These are phyloP conservation scores for Auxenochlorella pyrenoidosa DNA, from an alignment of 139 green algal genomes.

Conservation along the genomic window DNA sequence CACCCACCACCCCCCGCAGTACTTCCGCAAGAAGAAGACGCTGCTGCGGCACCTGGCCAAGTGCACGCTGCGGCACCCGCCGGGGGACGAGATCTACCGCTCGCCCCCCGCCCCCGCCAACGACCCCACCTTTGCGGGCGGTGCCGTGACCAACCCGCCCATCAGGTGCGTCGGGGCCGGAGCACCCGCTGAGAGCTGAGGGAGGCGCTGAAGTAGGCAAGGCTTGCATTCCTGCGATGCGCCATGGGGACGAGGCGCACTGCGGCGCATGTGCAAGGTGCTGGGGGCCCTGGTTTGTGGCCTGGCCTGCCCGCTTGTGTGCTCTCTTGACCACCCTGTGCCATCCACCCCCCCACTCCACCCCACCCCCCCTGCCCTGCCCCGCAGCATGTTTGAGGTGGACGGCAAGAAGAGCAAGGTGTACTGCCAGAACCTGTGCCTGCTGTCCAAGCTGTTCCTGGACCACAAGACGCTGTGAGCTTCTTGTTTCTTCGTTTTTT, in stretches of 20 bases:
- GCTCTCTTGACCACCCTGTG: neutral
- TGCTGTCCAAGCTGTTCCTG: slow-evolving; percentile 99
- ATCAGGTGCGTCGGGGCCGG: slow-evolving; percentile 49
- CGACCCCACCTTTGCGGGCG: slow-evolving; percentile 54
- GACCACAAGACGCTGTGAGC: slow-evolving; percentile 95
- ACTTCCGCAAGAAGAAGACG: slow-evolving; percentile 71
- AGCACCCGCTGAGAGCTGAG: too few species aligned
- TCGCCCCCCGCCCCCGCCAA: slow-evolving; percentile 50
- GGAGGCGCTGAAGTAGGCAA: too few species aligned
- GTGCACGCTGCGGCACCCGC: slow-evolving; percentile 61
- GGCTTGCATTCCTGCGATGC: too few species aligned
- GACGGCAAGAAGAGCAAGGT: slow-evolving; percentile 85
- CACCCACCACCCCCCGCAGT: slow-evolving; percentile 52
- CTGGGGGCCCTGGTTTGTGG: too few species aligned
- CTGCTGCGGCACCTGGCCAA: slow-evolving; percentile 68
- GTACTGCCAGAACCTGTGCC: slow-evolving; percentile 95
- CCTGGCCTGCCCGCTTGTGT: too few species aligned
- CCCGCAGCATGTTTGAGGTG: slow-evolving; percentile 77
- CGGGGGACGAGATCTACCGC: slow-evolving; percentile 90
- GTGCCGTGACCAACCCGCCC: slow-evolving; percentile 59
- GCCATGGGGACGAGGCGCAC: too few species aligned
- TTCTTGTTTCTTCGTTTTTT: too few species aligned
- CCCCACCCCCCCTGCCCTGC: neutral
- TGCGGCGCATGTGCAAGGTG: too few species aligned
- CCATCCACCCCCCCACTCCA: neutral